A percentile compares a stretch with the other conserved stretches of the same genome.
These are phyloP conservation scores for Kodamaea plutei DNA, from an alignment of 1,139 yeast genomes.

Conservation along the genomic window DNA sequence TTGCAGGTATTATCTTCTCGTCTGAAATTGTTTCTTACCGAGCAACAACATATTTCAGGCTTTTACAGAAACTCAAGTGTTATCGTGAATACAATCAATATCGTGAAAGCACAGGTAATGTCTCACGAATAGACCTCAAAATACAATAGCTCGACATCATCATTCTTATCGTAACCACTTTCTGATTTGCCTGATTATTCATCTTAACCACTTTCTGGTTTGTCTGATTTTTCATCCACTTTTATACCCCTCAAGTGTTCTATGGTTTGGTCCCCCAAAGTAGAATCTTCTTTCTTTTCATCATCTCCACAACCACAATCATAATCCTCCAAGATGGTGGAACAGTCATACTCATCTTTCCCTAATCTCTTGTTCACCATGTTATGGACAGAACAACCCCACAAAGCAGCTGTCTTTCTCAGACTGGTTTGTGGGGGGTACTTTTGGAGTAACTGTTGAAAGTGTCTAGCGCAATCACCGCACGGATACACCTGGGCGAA, in stretches of 20 bases:
- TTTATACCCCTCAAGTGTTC: slow-evolving; percentile 39
- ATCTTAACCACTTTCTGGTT: neutral
- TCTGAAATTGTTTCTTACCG: too few species aligned
- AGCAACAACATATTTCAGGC: too few species aligned
- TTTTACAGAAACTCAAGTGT: too few species aligned
- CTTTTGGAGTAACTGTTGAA: slow-evolving; percentile 59
- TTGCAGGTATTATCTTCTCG: too few species aligned
- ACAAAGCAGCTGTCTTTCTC: slow-evolving; percentile 78
- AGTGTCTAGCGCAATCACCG: slow-evolving; percentile 94
- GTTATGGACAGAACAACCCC: slow-evolving; percentile 98
- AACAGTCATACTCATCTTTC: slow-evolving; percentile 78
- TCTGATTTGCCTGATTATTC: too few species aligned
- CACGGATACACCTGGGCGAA: slow-evolving; percentile 86
- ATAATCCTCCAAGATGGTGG: slow-evolving; percentile 78
- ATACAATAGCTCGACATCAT: too few species aligned
- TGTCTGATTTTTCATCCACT: slow-evolving; percentile 38
- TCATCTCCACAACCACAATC: slow-evolving; percentile 94
- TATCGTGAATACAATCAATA: too few species aligned
- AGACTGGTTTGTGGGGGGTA: slow-evolving; percentile 83
- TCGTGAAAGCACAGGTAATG: too few species aligned
- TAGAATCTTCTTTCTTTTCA: slow-evolving; percentile 42
- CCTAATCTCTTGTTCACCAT: slow-evolving; percentile 68
- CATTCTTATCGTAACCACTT: too few species aligned
- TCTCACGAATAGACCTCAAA: too few species aligned
- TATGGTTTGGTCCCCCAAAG: slow-evolving; percentile 34